phyloP scores from a whole-genome alignment of 2,329 filamentous ascomycete genomes.

The Parastagonospora avenae region DNA sequence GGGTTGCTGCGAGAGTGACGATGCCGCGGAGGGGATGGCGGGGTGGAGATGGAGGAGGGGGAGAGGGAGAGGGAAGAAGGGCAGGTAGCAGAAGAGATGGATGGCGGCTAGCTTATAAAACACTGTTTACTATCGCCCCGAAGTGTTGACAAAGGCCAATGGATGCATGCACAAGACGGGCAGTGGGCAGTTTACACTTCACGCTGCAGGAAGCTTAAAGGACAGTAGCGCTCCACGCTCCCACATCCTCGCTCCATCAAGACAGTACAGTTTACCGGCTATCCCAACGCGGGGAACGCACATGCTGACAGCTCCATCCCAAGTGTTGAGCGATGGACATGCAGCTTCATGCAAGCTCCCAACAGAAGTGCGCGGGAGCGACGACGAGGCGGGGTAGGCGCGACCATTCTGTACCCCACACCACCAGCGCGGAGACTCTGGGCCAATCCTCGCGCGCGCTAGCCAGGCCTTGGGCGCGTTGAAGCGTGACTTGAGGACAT shows the following conservation, averaged over 20 bases:
- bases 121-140: background rate
- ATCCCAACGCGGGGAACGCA: constrained; percentile 13
- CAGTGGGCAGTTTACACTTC: background rate
- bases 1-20: constrained; percentile 30
- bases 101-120: constrained; percentile 10
- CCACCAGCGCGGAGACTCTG: constrained; percentile 6
- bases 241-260: background rate
- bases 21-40: constrained; percentile 32
- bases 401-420: constrained; percentile 11
- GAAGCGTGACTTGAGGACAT: constrained; percentile 14
- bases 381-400: constrained; percentile 33
- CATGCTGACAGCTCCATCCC: constrained; percentile 17
- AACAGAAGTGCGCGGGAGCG: constrained; percentile 9
- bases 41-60: constrained; percentile 27
- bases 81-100: constrained; percentile 2
- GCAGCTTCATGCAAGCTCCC: constrained; percentile 27
- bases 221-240: background rate
- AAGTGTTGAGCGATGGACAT: constrained; percentile 29
- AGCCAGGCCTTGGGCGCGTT: constrained; percentile 10
- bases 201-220: background rate
- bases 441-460: constrained; percentile 22
- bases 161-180: background rate
- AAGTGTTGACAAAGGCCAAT: background rate
- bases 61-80: constrained; percentile 8
- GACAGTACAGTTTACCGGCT: background rate